Conservation (phyloP, 148 eudicot genomes). For the Dianthus caryophyllus region DNA sequence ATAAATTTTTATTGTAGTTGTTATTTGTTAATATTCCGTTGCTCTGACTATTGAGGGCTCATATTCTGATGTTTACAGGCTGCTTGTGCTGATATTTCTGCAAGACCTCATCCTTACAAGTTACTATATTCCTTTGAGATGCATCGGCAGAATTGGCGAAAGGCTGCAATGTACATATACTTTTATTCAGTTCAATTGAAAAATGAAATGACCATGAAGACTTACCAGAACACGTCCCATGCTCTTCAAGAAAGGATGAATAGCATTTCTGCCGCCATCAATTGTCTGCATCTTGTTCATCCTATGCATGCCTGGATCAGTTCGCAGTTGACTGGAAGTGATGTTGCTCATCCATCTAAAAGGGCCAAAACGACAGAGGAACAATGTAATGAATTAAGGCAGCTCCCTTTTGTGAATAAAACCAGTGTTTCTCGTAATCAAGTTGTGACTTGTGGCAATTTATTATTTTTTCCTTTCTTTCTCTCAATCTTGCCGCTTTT, state of each 20-base stretch:
- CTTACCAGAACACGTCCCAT: slow-evolving; percentile 46
- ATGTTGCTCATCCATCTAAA: slow-evolving; percentile 64
- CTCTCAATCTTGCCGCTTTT: not conserved
- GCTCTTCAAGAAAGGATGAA: slow-evolving; percentile 86
- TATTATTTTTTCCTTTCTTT: not conserved
- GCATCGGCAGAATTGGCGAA: slow-evolving; percentile 95
- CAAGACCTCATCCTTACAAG: slow-evolving; percentile 76
- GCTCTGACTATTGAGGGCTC: not conserved
- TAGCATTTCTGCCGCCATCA: slow-evolving; percentile 83
- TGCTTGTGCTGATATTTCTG: slow-evolving; percentile 66
- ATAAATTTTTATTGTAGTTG: slow-evolving; percentile 5
- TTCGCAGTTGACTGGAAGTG: slow-evolving; percentile 44
- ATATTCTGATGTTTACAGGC: slow-evolving; percentile 50
- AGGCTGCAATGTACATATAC: slow-evolving; percentile 84
- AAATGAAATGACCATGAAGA: slow-evolving; percentile 49
- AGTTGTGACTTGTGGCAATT: not conserved
- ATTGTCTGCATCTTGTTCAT: slow-evolving; percentile 89
- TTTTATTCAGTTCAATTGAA: slow-evolving; percentile 57
- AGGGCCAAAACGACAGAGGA: slow-evolving; percentile 60
- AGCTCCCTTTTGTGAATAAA: not conserved
- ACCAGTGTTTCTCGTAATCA: not conserved
- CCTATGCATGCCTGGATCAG: slow-evolving; percentile 93
- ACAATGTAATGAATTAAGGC: slow-evolving; percentile 40
- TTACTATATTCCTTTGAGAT: slow-evolving; percentile 88
- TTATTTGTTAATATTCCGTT: not conserved